Base-by-base conservation (phyloP, 176 grass and related monocot species). In the Zoysia pacifica region DNA sequence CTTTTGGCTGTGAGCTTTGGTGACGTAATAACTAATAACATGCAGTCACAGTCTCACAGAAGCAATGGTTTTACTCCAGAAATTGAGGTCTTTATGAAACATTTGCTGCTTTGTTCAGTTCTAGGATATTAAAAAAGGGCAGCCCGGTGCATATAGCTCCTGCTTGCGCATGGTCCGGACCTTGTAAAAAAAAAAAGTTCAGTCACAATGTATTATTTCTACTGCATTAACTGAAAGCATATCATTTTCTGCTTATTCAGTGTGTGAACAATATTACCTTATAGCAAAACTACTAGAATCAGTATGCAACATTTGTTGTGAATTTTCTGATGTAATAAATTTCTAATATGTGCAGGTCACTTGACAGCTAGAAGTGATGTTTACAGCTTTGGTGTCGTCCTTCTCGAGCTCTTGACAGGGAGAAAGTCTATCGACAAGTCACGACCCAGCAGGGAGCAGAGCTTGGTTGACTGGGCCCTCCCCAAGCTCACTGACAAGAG, bases 321-420 rank as follows among this genome's bases (percentile, higher is more conserved):
- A 41, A 16, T 54, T 64, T 70, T 87, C 28, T 88, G 54, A 83
- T 91, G 76, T 44, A 43, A 71, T 44, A 43, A 71, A 40, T 68
- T 64, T 19, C 52, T 63, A 36, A 39, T 62, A 38, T 68, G 46
- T 53, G 79, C 91, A 97, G 94, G 94, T 40, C 94, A 97, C 86
- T 86, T 97, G 85, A 97, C 94, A 70, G 89, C 91, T 40, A 89
- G 94, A 78, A 97, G 94, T 73, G 94, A 97, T 63, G 94, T 97
- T 49, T 97, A 97, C 74, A 94, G 94, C 73, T 97, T 97, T 12
- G 94, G 94, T 6, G 91, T 97, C 10, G 94, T 97, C 80, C 89
- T 97, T 47, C 89, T 94, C 0, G 94, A 97, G 76, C 94, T 97
- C 59, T 80, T 97, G 73, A 97, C 94, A 0, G 94, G 94, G 49